These are phyloP conservation scores for Pseudopithomyces chartarum DNA, from an alignment of 2,329 filamentous ascomycete genomes.

Conservation along the genomic window DNA sequence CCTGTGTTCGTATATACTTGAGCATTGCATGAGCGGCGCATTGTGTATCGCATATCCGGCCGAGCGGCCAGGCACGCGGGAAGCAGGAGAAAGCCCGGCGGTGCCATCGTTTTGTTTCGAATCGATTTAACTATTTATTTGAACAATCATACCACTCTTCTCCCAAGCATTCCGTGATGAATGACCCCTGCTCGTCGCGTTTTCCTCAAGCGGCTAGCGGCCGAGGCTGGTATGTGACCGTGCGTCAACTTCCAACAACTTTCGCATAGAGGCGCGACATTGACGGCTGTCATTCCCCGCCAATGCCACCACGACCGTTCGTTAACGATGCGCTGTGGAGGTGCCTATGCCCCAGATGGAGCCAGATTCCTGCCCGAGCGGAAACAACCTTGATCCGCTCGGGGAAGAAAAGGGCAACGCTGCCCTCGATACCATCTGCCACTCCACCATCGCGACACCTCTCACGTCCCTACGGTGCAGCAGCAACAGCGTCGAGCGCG, in stretches of 20 bases:
- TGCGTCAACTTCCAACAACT: not conserved
- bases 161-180: not conserved
- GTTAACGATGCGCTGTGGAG: constrained; percentile 42
- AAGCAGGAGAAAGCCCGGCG: no score
- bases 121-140: no score
- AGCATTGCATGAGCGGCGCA: not conserved
- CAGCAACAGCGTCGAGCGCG: not conserved
- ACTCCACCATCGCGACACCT: not conserved
- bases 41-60: not conserved
- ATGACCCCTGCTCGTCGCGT: not conserved
- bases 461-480: not conserved
- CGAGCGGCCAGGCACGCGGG: no score
- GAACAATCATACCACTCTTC: no score
- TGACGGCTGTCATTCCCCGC: not conserved
- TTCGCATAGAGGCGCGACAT: not conserved
- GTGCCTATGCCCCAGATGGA: constrained; percentile 40
- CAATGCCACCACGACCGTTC: constrained; percentile 39
- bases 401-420: constrained; percentile 6
- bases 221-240: not conserved
- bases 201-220: not conserved
- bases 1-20: not conserved
- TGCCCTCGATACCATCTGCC: not conserved
- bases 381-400: constrained; percentile 1
- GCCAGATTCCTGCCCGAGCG: constrained; percentile 4
- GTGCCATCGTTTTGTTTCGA: no score